These are phyloP conservation scores for Mediolabrus comicus DNA, from an alignment of 108 stramenopile species.

Conservation along the genomic window DNA sequence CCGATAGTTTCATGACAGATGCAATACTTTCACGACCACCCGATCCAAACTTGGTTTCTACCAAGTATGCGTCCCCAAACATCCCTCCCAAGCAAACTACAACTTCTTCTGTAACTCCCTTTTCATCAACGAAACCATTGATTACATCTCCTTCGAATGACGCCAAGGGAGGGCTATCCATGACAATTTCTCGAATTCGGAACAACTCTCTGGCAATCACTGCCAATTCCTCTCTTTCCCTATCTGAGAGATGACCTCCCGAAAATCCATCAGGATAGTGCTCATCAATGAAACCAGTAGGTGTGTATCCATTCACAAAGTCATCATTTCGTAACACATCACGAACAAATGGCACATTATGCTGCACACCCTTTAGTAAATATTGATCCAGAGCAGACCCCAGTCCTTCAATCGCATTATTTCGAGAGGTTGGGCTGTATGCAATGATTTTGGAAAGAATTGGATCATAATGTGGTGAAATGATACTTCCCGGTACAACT, in stretches of 20 bases:
- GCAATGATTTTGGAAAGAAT: slow-evolving; percentile 95
- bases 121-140: slow-evolving; percentile 2
- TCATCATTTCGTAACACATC: slow-evolving; percentile 75
- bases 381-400: slow-evolving; percentile 86
- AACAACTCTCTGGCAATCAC: slow-evolving; percentile 56
- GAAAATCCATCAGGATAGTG: slow-evolving; percentile 93
- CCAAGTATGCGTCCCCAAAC: slow-evolving; percentile 67
- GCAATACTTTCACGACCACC: slow-evolving; percentile 9
- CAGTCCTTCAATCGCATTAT: slow-evolving; percentile 73
- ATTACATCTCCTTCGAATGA: neutral
- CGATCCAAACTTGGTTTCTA: slow-evolving; percentile 26
- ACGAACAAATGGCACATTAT: slow-evolving; percentile 86
- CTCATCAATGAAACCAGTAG: slow-evolving; percentile 88
- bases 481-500: slow-evolving; percentile 83
- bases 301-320: slow-evolving; percentile 83
- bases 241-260: slow-evolving; percentile 61
- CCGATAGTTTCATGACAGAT: slow-evolving; percentile 18
- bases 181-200: slow-evolving; percentile 30
- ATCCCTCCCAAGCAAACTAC: slow-evolving; percentile 75
- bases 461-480: slow-evolving; percentile 94
- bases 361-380: slow-evolving; percentile 87
- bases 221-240: slow-evolving; percentile 61
- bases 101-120: slow-evolving; percentile 26
- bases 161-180: slow-evolving; percentile 23
- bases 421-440: slow-evolving; percentile 48